Conservation (phyloP, 2,329 filamentous ascomycete genomes). For the Fusarium sp. region DNA sequence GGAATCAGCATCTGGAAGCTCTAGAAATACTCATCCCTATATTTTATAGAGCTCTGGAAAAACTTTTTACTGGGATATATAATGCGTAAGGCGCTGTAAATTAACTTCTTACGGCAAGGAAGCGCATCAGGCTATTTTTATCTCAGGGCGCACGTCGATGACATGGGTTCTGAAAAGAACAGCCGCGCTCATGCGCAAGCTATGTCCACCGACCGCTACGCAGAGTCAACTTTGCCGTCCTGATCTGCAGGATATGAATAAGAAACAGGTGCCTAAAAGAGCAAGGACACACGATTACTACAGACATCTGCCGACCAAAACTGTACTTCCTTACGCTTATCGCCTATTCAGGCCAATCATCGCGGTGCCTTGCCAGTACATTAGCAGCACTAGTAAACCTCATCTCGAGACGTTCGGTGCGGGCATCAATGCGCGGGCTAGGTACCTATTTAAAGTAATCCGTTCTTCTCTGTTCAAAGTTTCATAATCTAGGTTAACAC, state of each 20-base stretch:
- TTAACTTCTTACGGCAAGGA: neutral
- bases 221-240: rapidly evolving
- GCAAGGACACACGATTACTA: neutral
- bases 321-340: neutral
- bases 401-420: neutral
- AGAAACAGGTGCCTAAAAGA: rapidly evolving
- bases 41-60: rapidly evolving
- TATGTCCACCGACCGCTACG: neutral
- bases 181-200: neutral
- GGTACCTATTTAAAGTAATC: neutral
- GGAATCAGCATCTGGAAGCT: neutral
- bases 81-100: neutral
- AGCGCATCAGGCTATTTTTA: neutral
- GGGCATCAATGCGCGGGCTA: neutral
- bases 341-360: neutral
- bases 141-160: neutral
- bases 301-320: neutral
- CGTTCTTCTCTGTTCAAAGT: neutral
- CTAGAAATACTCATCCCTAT: neutral
- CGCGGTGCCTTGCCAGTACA: too few species aligned
- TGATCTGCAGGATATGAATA: neutral
- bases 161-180: neutral
- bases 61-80: rapidly evolving
- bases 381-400: neutral
- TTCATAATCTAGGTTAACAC: neutral